A percentile compares a stretch with the other conserved stretches of the same genome.
phyloP scores from a whole-genome alignment of 768 basidiomycete genomes.

The Agrocybe chaxingu region DNA sequence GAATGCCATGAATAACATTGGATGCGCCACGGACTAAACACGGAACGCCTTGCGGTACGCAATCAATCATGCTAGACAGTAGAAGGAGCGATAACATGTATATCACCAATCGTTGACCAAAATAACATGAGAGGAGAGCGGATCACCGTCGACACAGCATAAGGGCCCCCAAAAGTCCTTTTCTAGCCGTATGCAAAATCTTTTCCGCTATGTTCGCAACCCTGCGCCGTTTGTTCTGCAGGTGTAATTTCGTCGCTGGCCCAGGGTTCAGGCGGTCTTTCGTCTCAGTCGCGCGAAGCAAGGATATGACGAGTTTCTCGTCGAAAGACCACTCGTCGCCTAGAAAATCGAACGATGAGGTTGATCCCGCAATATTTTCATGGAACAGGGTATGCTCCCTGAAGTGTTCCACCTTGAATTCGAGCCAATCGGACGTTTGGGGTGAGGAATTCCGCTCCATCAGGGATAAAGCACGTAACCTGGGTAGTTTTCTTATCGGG shows the following conservation, averaged over 20 bases:
- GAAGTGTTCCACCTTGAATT: neutral
- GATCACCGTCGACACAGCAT: neutral
- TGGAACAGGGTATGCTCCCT: neutral
- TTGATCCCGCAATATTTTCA: neutral
- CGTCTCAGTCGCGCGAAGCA: conserved; percentile 15
- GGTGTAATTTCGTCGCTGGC: neutral
- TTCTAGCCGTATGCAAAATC: neutral
- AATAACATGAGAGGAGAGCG: neutral
- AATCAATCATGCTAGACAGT: too few species aligned
- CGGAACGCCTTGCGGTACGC: too few species aligned
- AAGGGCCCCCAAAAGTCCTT: neutral
- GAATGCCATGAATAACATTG: too few species aligned
- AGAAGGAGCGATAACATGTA: too few species aligned
- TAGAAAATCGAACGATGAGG: neutral
- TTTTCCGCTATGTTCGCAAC: conserved; percentile 7
- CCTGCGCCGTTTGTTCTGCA: neutral
- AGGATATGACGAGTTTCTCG: conserved; percentile 19
- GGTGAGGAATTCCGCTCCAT: neutral
- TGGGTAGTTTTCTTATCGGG: neutral
- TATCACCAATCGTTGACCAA: neutral
- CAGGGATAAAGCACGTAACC: neutral
- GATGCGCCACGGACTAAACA: too few species aligned
- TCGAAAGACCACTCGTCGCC: conserved; percentile 16
- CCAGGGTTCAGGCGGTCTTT: conserved; percentile 6
- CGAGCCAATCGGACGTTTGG: neutral